These are phyloP conservation scores for Xylaria multiplex DNA, from an alignment of 2,329 filamentous ascomycete genomes.

Conservation along the genomic window DNA sequence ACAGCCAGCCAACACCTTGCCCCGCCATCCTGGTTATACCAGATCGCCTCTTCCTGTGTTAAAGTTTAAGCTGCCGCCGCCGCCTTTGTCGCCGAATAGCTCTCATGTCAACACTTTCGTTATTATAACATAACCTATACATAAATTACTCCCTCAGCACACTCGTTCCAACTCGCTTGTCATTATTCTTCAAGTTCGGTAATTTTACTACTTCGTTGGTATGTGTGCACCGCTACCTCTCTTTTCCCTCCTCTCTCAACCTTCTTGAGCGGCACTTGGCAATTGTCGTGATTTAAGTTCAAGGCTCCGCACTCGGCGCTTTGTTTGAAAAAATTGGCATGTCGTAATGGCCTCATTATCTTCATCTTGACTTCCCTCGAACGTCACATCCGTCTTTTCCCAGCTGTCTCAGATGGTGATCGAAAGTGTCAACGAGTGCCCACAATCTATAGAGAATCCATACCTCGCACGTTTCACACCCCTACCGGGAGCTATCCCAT, in stretches of 20 bases:
- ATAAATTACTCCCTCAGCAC: background rate
- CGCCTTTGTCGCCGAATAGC: background rate
- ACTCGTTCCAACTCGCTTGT: background rate
- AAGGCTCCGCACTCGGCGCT: background rate
- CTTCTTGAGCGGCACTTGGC: background rate
- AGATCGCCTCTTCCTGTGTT: too few relatives aligned
- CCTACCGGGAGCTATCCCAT: background rate
- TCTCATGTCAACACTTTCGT: background rate
- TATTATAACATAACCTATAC: too few relatives aligned
- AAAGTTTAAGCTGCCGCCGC: too few relatives aligned
- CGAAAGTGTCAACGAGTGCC: background rate
- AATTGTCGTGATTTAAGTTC: background rate
- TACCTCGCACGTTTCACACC: background rate
- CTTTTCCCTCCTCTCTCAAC: background rate
- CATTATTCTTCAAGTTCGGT: background rate
- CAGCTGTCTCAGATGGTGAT: background rate
- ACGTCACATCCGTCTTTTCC: background rate
- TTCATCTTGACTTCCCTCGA: background rate
- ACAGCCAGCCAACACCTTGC: background rate
- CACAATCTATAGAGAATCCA: background rate
- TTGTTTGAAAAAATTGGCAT: background rate
- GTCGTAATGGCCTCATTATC: background rate
- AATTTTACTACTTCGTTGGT: background rate
- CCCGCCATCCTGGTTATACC: background rate
- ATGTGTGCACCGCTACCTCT: background rate